phyloP scores from a whole-genome alignment of 345 rosid genomes.

The Eutrema japonicum region DNA sequence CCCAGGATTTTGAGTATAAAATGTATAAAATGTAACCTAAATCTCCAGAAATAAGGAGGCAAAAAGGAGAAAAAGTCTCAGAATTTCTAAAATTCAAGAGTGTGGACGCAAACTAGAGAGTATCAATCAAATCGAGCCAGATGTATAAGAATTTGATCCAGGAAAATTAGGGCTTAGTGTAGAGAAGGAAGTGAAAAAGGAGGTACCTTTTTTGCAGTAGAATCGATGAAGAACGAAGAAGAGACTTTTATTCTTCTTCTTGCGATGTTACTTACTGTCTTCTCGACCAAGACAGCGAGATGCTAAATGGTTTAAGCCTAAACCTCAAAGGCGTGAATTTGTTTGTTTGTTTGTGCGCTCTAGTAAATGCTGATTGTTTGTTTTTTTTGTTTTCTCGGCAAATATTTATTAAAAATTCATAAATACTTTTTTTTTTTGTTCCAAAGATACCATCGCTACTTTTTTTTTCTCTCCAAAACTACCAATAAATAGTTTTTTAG shows the following conservation, averaged over 20 bases:
- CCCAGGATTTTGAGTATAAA: background rate
- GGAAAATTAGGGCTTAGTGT: background rate
- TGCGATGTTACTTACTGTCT: conserved; percentile 22
- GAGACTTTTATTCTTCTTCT: background rate
- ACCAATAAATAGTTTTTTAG: no score
- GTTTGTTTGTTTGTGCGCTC: background rate
- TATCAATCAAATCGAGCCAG: background rate
- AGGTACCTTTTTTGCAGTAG: background rate
- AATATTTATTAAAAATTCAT: background rate
- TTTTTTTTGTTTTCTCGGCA: background rate
- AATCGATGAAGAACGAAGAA: conserved; percentile 24
- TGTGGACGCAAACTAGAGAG: background rate
- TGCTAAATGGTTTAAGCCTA: background rate
- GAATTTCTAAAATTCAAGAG: background rate
- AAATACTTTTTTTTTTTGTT: no score
- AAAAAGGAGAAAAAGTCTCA: background rate
- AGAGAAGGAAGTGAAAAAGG: conserved; percentile 3
- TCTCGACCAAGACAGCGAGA: conserved; percentile 33
- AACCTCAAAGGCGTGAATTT: background rate
- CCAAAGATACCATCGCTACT: no score
- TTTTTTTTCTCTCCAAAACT: no score
- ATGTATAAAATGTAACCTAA: background rate
- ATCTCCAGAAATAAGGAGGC: background rate
- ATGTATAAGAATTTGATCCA: conserved; percentile 13
- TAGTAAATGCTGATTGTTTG: no score